phyloP scores from a whole-genome alignment of 2,329 filamentous ascomycete species.

The Aspergillus uvarum region DNA sequence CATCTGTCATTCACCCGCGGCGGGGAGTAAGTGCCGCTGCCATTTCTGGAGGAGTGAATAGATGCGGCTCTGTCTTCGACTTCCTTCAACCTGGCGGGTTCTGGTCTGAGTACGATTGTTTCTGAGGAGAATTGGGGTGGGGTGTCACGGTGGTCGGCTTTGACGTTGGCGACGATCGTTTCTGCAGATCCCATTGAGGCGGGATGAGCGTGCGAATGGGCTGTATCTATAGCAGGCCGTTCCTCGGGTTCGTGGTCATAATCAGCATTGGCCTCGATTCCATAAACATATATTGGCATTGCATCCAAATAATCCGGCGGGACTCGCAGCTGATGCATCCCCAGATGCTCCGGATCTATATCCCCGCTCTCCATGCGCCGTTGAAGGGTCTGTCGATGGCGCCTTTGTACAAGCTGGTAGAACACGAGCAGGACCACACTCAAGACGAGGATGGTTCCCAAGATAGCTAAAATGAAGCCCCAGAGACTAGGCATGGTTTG shows the following conservation, averaged over 20 bases:
- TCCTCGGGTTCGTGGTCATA: neutral
- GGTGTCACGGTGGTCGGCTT: neutral
- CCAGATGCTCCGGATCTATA: conserved; percentile 80
- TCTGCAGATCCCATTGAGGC: neutral
- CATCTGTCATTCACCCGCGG: neutral
- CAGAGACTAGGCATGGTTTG: conserved; percentile 68
- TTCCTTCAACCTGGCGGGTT: neutral
- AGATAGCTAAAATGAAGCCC: conserved; percentile 72
- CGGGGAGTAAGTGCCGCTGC: neutral
- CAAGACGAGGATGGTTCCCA: conserved; percentile 75
- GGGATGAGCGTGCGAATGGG: neutral
- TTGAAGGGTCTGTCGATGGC: conserved; percentile 66
- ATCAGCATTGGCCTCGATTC: conserved; percentile 25
- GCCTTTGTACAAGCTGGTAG: conserved; percentile 75
- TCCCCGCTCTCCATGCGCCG: conserved; percentile 73
- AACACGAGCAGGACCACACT: conserved; percentile 64
- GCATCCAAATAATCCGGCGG: conserved; percentile 68
- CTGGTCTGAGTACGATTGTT: neutral
- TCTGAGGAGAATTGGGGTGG: neutral
- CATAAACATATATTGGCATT: conserved; percentile 77
- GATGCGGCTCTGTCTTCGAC: neutral
- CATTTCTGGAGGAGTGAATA: neutral
- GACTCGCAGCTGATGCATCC: conserved; percentile 78
- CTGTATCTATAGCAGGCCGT: neutral
- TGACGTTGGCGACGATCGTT: neutral